Evolutionary conservation across 164 flowering plant genomes (phyloP), one percentile per base, ranked within the genome.

Genomic region (Magnolia sinica): DNA sequence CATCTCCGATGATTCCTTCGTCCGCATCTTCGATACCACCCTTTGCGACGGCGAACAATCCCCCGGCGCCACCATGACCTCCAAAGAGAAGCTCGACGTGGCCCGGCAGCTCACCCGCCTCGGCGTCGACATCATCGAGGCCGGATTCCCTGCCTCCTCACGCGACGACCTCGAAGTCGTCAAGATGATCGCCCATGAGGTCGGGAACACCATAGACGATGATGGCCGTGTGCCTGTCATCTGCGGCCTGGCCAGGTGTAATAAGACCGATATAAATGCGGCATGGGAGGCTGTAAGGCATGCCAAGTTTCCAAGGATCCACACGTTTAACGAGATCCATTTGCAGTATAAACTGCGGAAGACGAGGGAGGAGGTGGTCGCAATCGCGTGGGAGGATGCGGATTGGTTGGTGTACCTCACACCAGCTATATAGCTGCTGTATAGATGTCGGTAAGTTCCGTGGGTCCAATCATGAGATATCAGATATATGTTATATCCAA

Each of bases 31-130:
- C 80, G 99, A 96, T 86, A 96, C 99, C 68, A 96, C 98, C 19
- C 96, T 96, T 73, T 96, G 99, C 52, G 99, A 94, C 66, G 98
- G 99, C 37, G 98, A 96, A 74, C 99, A 96, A 77, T 94, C 98
- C n/a, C 99, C 98, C 1, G 99, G 98, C 31, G 99, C 98, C 79
- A 87, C 98, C 68, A 86, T 96, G 87, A 91, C 98, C 49, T 84
- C 89, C 74, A 89, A 92, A 71, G 90, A 96, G 82, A 96, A 96
- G 85, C 85, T 96, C 64, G 96, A 93, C 78, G 85, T 96, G n/a
- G 98, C 98, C 1, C 86, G 93, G 16, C 96, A 93, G 87, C 89
- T 96, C 5, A 88, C 99, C 2, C 89, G 84, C 77, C 93, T 94
- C 6, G 96, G 97, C 0, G 98, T 94, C 9, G 99, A 96, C 79